These are phyloP conservation scores for Globisporangium alternatum DNA, from an alignment of 352 stramenopile species.

Conservation along the genomic window DNA sequence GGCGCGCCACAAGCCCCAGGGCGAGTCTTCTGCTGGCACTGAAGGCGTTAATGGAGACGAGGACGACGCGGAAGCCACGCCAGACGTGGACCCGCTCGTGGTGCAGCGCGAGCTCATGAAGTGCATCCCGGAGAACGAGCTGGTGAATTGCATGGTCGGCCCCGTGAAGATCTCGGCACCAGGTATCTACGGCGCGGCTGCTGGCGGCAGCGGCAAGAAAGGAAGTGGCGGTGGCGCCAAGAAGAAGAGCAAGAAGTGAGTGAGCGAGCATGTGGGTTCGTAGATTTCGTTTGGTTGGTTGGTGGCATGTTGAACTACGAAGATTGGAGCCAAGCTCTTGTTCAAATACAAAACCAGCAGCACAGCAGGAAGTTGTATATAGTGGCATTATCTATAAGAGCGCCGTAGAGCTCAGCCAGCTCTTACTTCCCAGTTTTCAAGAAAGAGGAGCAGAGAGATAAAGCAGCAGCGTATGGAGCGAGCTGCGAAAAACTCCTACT, in stretches of 20 bases:
- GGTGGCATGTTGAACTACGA: no score
- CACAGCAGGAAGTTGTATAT: no score
- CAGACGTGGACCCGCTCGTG: constrained; percentile 58
- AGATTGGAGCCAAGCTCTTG: no score
- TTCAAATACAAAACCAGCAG: no score
- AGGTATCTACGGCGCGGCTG: constrained; percentile 40
- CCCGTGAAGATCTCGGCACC: constrained; percentile 87
- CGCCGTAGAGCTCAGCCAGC: no score
- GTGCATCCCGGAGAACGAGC: constrained; percentile 84
- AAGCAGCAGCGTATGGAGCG: no score
- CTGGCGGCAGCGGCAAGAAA: constrained; percentile 41
- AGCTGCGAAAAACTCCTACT: no score
- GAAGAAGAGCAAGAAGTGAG: constrained; percentile 32
- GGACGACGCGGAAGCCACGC: constrained; percentile 32
- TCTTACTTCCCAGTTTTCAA: no score
- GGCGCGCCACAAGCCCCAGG: constrained; percentile 1
- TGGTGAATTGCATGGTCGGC: constrained; percentile 89
- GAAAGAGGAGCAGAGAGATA: no score
- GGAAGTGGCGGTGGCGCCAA: constrained; percentile 17
- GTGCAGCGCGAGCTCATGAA: constrained; percentile 89
- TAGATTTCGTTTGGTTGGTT: no score
- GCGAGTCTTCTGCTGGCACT: not conserved
- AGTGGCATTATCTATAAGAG: no score
- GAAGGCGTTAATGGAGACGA: constrained; percentile 5
- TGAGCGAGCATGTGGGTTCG: no score